Evolutionary conservation across 345 rosid genomes (phyloP).

Genomic region (Euphorbia peplus): DNA sequence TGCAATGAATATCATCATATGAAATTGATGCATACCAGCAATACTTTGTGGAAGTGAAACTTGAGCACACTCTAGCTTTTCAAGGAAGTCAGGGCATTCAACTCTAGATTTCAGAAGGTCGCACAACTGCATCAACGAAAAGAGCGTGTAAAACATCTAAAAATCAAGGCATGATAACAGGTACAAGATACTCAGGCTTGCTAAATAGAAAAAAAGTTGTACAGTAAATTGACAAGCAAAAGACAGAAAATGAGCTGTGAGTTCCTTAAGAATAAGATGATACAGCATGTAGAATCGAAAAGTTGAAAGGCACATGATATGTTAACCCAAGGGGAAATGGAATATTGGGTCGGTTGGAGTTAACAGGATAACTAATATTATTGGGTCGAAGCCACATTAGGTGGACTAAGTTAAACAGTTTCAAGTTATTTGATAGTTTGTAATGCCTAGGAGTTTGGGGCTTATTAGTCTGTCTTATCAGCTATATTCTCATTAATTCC

Average conservation of each 20-base stretch:
- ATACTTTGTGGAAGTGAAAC: conserved; percentile 41
- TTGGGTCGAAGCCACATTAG: no score
- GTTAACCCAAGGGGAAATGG: no score
- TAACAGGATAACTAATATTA: no score
- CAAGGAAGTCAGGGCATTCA: conserved; percentile 67
- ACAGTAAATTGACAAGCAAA: background rate
- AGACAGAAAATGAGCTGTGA: background rate
- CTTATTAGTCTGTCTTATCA: background rate
- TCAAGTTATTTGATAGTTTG: no score
- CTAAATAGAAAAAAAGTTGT: background rate
- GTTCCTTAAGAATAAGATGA: background rate
- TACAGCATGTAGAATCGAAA: background rate
- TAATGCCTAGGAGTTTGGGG: no score
- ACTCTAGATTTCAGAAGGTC: conserved; percentile 83
- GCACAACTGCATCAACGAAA: conserved; percentile 55
- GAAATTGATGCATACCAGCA: conserved; percentile 33
- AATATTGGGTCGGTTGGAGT: background rate
- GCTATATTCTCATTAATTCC: background rate
- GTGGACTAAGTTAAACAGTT: no score
- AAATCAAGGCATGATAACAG: background rate
- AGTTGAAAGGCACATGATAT: background rate
- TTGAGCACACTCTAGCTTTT: conserved; percentile 65
- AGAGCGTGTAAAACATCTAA: conserved; percentile 6
- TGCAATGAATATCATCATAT: background rate
- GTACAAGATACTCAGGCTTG: background rate